Evolutionary conservation across 176 grass and related monocot genomes (phyloP).

Genomic region (Chrysopogon serrulatus): DNA sequence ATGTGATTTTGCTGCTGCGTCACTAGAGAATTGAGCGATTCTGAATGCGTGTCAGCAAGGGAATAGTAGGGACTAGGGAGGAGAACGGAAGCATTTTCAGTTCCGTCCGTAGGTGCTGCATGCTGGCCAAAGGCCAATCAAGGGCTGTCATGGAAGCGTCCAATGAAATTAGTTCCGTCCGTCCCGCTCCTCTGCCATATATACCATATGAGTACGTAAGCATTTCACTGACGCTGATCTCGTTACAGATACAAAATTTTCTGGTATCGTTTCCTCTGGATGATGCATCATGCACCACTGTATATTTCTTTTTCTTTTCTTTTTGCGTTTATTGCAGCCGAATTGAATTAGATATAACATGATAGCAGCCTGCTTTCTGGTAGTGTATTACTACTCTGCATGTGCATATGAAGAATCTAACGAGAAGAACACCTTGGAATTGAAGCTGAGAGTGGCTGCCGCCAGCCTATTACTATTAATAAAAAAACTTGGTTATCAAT

Average conservation of each 20-base stretch:
- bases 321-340: neutral
- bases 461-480: constrained; percentile 32
- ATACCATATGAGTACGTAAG: neutral
- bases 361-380: neutral
- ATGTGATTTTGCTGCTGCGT: too few species aligned
- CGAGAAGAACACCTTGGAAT: constrained; percentile 10
- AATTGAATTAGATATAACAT: neutral
- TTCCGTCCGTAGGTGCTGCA: too few species aligned
- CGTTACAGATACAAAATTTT: neutral
- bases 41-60: too few species aligned
- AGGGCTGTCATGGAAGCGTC: too few species aligned
- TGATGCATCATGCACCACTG: neutral
- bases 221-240: neutral
- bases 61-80: too few species aligned
- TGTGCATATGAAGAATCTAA: constrained; percentile 10
- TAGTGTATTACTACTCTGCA: neutral
- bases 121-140: too few species aligned
- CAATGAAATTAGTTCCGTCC: too few species aligned
- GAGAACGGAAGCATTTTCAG: too few species aligned
- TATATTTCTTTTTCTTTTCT: neutral
- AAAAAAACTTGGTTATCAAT: constrained; percentile 9
- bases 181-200: neutral
- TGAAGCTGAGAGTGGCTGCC: constrained; percentile 5
- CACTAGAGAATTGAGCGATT: too few species aligned
- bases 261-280: neutral